These are phyloP conservation scores for Rhodamnia rubescens DNA, from an alignment of 345 rosid species.

Conservation along the genomic window DNA sequence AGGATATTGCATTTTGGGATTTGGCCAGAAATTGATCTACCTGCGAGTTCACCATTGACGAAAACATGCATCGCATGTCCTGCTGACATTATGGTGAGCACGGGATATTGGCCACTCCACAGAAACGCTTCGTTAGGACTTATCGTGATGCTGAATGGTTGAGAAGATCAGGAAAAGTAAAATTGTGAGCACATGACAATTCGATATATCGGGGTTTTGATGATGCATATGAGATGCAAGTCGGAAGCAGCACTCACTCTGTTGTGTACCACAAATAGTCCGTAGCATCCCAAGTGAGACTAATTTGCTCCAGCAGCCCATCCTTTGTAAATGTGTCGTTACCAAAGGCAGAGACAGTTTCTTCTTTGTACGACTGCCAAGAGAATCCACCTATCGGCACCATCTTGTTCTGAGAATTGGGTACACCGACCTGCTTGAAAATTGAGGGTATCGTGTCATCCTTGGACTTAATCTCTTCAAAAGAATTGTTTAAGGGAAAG, in stretches of 20 bases:
- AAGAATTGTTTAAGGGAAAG: not conserved
- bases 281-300: conserved; percentile 26
- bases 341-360: conserved; percentile 13
- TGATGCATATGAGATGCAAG: not conserved
- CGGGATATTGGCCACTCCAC: conserved; percentile 50
- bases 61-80: conserved; percentile 70
- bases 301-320: conserved; percentile 25
- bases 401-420: conserved; percentile 21
- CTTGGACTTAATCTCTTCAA: not conserved
- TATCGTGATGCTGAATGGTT: conserved; percentile 36
- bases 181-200: not conserved
- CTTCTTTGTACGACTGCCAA: conserved; percentile 32
- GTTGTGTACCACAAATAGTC: conserved; percentile 41
- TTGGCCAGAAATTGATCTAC: not conserved
- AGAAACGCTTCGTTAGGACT: conserved; percentile 44
- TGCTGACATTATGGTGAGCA: conserved; percentile 53
- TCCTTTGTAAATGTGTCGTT: conserved; percentile 13
- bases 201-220: not conserved
- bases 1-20: not conserved
- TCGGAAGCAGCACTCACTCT: conserved; percentile 15
- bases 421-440: conserved; percentile 12
- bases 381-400: conserved; percentile 7
- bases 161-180: not conserved
- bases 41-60: conserved; percentile 55
- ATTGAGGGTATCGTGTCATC: not conserved